Conservation (phyloP, 2,329 filamentous ascomycete species). For the Sporothrix pseudoabietina region DNA sequence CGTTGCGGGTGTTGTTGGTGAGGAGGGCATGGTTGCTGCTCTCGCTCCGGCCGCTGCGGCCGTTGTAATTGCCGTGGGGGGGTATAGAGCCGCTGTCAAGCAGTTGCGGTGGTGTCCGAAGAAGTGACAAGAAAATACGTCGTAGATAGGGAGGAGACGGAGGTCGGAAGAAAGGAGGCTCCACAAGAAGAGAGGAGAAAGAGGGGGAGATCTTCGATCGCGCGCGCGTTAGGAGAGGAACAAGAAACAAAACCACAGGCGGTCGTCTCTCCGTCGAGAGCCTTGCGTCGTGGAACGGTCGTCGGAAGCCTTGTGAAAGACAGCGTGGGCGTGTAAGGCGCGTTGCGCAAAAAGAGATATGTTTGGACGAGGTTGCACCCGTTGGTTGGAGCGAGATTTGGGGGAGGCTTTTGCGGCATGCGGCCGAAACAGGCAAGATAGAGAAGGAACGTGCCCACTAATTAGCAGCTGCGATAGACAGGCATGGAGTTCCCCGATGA, state of each 20-base stretch:
- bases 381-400: constrained; percentile 13
- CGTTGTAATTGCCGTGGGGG: background rate
- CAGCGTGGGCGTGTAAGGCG: background rate
- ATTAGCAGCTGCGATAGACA: background rate
- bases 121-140: background rate
- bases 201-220: background rate
- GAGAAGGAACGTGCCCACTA: constrained; percentile 14
- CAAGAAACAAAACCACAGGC: background rate
- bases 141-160: background rate
- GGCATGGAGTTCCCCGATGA: constrained; percentile 15
- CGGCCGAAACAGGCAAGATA: constrained; percentile 24
- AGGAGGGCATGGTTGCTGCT: constrained; percentile 13
- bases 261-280: background rate
- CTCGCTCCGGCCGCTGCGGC: constrained; percentile 4
- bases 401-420: constrained; percentile 9
- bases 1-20: background rate
- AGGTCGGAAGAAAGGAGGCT: background rate
- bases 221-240: background rate
- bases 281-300: background rate
- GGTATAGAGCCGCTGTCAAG: too few species aligned
- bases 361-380: background rate
- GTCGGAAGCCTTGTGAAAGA: background rate
- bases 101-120: background rate
- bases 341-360: constrained; percentile 17
- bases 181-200: background rate